A percentile compares a stretch with the other conserved stretches of the same genome.
These are phyloP conservation scores for Diacronema lutheri DNA, from an alignment of 78 protist genomes.

Conservation along the genomic window DNA sequence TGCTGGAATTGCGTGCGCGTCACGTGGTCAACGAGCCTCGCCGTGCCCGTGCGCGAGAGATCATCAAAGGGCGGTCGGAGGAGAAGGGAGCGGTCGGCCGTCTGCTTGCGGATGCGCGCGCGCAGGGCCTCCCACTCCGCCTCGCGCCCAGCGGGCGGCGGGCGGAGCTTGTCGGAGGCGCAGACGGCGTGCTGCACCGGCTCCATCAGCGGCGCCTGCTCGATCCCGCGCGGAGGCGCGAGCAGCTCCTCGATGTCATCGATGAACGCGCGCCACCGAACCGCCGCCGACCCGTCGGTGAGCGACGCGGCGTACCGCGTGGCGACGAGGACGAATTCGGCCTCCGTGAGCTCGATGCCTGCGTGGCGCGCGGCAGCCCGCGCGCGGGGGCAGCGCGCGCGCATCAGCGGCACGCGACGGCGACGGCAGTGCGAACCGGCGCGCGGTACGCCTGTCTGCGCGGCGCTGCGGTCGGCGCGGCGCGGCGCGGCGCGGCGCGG, in stretches of 20 bases:
- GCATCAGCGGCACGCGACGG: no score
- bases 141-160: neutral
- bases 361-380: no score
- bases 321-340: neutral
- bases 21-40: neutral
- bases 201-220: neutral
- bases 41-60: neutral
- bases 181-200: neutral
- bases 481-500: no score
- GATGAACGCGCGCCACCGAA: neutral
- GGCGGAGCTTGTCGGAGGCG: neutral
- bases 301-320: neutral
- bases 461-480: no score
- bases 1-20: neutral
- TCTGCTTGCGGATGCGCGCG: neutral
- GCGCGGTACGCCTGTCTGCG: no score
- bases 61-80: neutral
- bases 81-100: neutral
- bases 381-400: no score
- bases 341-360: no score
- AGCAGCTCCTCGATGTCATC: neutral
- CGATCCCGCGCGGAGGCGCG: neutral
- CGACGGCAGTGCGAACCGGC: no score
- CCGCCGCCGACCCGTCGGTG: neutral
- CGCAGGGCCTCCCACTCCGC: neutral